Conservation (phyloP, 345 rosid species). For the Camelina neglecta region DNA sequence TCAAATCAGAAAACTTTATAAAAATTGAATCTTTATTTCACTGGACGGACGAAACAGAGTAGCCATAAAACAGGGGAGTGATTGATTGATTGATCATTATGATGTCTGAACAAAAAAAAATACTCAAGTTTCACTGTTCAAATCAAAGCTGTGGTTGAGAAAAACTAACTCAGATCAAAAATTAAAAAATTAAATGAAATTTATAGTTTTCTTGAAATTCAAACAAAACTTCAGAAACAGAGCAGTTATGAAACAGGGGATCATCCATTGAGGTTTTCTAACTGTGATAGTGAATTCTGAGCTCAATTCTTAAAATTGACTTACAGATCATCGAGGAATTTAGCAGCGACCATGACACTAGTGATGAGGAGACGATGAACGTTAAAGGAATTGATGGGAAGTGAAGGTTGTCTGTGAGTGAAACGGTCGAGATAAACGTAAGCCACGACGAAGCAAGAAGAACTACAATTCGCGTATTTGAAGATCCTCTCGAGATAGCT, state of each 20-base stretch:
- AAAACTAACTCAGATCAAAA: not conserved
- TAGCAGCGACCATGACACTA: slow-evolving; percentile 84
- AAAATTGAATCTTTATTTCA: slow-evolving; percentile 23
- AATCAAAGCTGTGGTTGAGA: not conserved
- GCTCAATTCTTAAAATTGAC: slow-evolving; percentile 16
- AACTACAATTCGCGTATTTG: slow-evolving; percentile 92
- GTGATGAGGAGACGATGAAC: slow-evolving; percentile 90
- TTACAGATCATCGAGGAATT: slow-evolving; percentile 95
- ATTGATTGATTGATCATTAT: not conserved
- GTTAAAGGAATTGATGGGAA: slow-evolving; percentile 85
- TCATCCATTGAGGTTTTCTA: no score
- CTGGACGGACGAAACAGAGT: slow-evolving; percentile 4
- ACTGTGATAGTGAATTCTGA: not conserved
- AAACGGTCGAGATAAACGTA: slow-evolving; percentile 89
- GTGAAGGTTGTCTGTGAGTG: slow-evolving; percentile 66
- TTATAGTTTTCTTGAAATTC: not conserved
- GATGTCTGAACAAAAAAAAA: not conserved
- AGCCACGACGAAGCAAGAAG: slow-evolving; percentile 83
- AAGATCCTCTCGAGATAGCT: slow-evolving; percentile 77
- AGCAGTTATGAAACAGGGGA: slow-evolving; percentile 25
- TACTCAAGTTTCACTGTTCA: not conserved
- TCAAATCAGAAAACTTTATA: not conserved
- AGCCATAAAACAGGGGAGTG: slow-evolving; percentile 9
- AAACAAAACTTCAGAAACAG: slow-evolving; percentile 22
- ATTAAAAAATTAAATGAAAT: no score